Evolutionary conservation across 2,329 filamentous ascomycete species (phyloP).

Genomic region (Fusarium sp.): DNA sequence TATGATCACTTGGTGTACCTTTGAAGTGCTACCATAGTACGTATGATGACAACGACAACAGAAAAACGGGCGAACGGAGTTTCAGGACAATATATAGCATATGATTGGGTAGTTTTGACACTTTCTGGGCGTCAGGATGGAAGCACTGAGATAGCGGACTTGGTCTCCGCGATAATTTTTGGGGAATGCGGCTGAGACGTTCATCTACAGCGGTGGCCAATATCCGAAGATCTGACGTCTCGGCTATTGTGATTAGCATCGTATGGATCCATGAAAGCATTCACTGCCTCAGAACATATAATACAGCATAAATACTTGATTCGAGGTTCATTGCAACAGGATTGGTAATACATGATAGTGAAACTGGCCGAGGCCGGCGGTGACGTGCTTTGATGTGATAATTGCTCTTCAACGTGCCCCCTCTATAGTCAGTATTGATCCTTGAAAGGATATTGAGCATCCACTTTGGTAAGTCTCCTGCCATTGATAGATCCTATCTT

Average conservation of each 20-base stretch:
- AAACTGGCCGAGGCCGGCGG: slow-evolving; percentile 12
- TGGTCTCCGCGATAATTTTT: slow-evolving; percentile 30
- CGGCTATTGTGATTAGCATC: background rate
- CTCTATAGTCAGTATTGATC: background rate
- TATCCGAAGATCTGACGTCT: slow-evolving; percentile 4
- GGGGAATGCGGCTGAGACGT: background rate
- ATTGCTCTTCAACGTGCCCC: slow-evolving; percentile 13
- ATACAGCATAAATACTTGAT: background rate
- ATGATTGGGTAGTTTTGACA: slow-evolving; percentile 23
- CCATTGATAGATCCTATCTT: background rate
- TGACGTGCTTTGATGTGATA: slow-evolving; percentile 25
- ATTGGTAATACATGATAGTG: background rate
- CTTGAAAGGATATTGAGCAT: background rate
- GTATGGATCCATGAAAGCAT: background rate
- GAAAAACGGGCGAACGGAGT: slow-evolving; percentile 36
- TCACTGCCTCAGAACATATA: background rate
- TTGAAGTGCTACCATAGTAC: background rate
- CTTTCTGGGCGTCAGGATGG: slow-evolving; percentile 1
- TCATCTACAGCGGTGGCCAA: background rate
- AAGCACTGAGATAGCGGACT: slow-evolving; percentile 32
- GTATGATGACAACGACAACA: background rate
- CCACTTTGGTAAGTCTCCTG: background rate
- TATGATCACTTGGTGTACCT: background rate
- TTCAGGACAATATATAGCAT: slow-evolving; percentile 12
- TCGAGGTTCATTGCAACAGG: background rate